Conservation (phyloP, 257 asterid species). For the Leonotis leonurus region DNA sequence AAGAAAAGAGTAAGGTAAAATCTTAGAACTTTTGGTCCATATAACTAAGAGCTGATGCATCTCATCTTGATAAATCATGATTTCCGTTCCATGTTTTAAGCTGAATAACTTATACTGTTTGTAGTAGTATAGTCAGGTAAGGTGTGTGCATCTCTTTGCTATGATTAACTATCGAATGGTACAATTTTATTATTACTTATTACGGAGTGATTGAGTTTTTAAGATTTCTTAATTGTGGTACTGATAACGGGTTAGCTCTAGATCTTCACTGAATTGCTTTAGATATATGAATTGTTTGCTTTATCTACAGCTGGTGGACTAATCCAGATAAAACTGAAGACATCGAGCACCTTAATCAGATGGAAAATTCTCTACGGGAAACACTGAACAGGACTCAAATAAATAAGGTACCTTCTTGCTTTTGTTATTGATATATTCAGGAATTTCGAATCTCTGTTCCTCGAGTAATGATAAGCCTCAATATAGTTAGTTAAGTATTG, state of each 20-base stretch:
- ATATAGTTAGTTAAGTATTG: neutral
- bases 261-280: neutral
- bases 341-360: slow-evolving; percentile 57
- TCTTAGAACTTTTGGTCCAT: slow-evolving; percentile 12
- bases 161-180: neutral
- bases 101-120: neutral
- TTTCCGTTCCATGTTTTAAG: neutral
- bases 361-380: slow-evolving; percentile 61
- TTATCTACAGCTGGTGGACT: slow-evolving; percentile 59
- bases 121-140: neutral
- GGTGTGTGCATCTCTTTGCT: neutral
- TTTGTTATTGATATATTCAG: neutral
- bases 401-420: slow-evolving; percentile 39
- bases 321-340: slow-evolving; percentile 68
- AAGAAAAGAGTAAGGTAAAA: slow-evolving; percentile 48
- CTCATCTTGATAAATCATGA: too few species aligned
- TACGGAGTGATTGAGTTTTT: neutral
- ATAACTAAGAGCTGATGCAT: neutral
- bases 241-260: neutral
- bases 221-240: neutral
- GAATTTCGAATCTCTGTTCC: neutral
- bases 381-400: slow-evolving; percentile 43
- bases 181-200: neutral
- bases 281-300: neutral
- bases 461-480: neutral